phyloP scores from a whole-genome alignment of 75 land plant species.

The Pinus albicaulis region DNA sequence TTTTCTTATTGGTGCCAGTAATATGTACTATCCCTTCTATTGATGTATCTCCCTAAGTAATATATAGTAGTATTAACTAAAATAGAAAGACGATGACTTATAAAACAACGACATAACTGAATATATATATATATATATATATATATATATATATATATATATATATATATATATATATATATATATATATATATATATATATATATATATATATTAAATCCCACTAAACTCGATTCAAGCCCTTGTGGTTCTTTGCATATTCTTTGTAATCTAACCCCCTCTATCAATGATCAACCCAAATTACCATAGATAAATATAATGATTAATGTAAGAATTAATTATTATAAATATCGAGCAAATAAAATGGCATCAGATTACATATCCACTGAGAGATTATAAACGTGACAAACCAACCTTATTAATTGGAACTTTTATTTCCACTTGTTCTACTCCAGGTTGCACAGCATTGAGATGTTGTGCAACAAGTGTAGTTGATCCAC shows the following conservation, averaged over 20 bases:
- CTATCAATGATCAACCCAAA: slow-evolving; percentile 93
- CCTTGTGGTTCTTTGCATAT: slow-evolving; percentile 78
- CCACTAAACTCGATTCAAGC: slow-evolving; percentile 92
- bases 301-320: slow-evolving; percentile 19
- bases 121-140: too few species aligned
- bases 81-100: not conserved
- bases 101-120: slow-evolving; percentile 16
- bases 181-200: too few species aligned
- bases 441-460: slow-evolving; percentile 59
- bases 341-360: not conserved
- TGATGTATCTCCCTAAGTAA: slow-evolving; percentile 73
- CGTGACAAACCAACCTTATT: slow-evolving; percentile 60
- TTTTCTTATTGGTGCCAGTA: slow-evolving; percentile 77
- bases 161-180: too few species aligned
- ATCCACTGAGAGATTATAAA: not conserved
- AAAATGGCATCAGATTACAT: not conserved
- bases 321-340: not conserved
- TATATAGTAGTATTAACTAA: slow-evolving; percentile 76
- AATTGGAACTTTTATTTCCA: slow-evolving; percentile 87
- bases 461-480: slow-evolving; percentile 49
- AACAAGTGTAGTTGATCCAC: slow-evolving; percentile 71
- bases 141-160: too few species aligned
- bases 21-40: slow-evolving; percentile 80
- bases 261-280: slow-evolving; percentile 95
- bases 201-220: too few species aligned